These are phyloP conservation scores for Cucumis cinereus DNA, from an alignment of 306 rosid genomes.

Conservation along the genomic window DNA sequence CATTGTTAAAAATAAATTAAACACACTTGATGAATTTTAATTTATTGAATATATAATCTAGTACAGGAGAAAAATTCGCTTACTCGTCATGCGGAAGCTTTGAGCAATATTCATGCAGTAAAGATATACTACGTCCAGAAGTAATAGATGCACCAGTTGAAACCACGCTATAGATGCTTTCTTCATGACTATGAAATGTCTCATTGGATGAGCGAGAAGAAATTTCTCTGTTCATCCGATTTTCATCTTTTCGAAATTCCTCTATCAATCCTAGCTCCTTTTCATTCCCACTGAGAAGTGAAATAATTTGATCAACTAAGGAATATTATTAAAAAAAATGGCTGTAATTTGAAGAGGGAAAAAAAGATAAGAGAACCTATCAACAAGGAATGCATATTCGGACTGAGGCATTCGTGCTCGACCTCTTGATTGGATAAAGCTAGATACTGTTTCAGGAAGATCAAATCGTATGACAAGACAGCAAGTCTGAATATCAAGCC, in stretches of 20 bases:
- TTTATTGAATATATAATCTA: slow-evolving; percentile 12
- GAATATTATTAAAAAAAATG: not conserved
- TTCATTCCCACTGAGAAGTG: slow-evolving; percentile 45
- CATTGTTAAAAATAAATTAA: not conserved
- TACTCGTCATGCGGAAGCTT: slow-evolving; percentile 95
- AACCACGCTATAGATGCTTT: slow-evolving; percentile 45
- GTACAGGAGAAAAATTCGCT: slow-evolving; percentile 7
- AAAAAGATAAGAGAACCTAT: slow-evolving; percentile 44
- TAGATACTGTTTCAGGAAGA: slow-evolving; percentile 95
- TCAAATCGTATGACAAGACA: slow-evolving; percentile 89
- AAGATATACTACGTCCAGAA: slow-evolving; percentile 62
- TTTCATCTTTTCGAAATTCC: slow-evolving; percentile 47
- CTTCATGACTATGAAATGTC: slow-evolving; percentile 36
- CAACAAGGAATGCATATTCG: slow-evolving; percentile 79
- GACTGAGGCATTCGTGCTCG: slow-evolving; percentile 93
- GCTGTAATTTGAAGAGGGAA: not conserved
- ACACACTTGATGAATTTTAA: slow-evolving; percentile 7
- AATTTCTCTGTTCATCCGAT: slow-evolving; percentile 60
- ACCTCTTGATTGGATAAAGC: slow-evolving; percentile 98
- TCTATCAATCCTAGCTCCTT: slow-evolving; percentile 55
- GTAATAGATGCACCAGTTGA: slow-evolving; percentile 77
- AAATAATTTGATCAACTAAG: slow-evolving; percentile 9
- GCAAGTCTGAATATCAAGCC: slow-evolving; percentile 97
- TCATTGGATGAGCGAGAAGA: slow-evolving; percentile 43
- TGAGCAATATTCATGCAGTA: slow-evolving; percentile 72